A percentile compares a stretch with the other conserved stretches of the same genome.
phyloP scores from a whole-genome alignment of 805 yeast genomes.

The Ogataea saltuana region DNA sequence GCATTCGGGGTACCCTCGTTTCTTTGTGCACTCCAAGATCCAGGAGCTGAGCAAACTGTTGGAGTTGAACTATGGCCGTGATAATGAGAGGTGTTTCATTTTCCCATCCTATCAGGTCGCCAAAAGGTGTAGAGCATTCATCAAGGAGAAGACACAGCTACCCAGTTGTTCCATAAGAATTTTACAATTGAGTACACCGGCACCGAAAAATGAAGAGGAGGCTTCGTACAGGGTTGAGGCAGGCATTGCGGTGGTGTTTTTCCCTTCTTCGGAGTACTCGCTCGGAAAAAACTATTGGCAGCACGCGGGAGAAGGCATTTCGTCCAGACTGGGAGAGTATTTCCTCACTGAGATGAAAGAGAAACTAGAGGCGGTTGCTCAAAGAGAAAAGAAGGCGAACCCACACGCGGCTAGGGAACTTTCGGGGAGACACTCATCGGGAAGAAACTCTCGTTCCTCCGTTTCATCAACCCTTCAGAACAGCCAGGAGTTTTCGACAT shows the following conservation, averaged over 20 bases:
- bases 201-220: slow-evolving; percentile 62
- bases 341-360: slow-evolving; percentile 59
- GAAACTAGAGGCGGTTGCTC: slow-evolving; percentile 37
- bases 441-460: slow-evolving; percentile 33
- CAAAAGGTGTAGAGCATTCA: slow-evolving; percentile 79
- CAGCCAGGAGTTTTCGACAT: slow-evolving; percentile 56
- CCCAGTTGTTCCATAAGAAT: slow-evolving; percentile 52
- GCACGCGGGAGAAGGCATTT: slow-evolving; percentile 95
- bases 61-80: slow-evolving; percentile 73
- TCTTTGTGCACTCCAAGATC: slow-evolving; percentile 66
- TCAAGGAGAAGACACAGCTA: slow-evolving; percentile 46
- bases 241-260: slow-evolving; percentile 76
- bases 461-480: slow-evolving; percentile 21
- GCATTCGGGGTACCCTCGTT: slow-evolving; percentile 89
- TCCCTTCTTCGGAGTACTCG: slow-evolving; percentile 56
- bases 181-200: slow-evolving; percentile 69
- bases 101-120: slow-evolving; percentile 82
- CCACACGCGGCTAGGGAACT: slow-evolving; percentile 7
- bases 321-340: slow-evolving; percentile 87
- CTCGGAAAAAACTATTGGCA: slow-evolving; percentile 93
- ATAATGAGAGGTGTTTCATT: slow-evolving; percentile 70
- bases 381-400: slow-evolving; percentile 20
- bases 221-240: slow-evolving; percentile 61
- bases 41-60: slow-evolving; percentile 55
- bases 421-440: slow-evolving; percentile 20